Percentiles rank a stretch among this genome's conserved stretches.
Evolutionary conservation across 768 basidiomycete species (phyloP).

Genomic region (Gloeopeniophorella convolvens): DNA sequence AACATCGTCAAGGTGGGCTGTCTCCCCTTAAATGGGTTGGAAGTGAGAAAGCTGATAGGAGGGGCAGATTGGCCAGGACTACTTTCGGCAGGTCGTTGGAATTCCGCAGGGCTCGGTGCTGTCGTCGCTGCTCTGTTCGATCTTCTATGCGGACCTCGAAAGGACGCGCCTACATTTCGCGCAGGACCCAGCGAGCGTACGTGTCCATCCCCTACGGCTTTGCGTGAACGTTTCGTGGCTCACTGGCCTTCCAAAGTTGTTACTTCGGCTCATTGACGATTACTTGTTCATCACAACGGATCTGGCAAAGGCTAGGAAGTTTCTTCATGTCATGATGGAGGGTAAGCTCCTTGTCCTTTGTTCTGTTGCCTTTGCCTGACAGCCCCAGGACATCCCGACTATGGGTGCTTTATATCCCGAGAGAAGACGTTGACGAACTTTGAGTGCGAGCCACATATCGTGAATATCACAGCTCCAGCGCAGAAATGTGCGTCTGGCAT

Average conservation of each 20-base stretch:
- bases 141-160: constrained; percentile 94
- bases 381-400: constrained; percentile 75
- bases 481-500: constrained; percentile 31
- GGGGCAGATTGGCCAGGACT: constrained; percentile 65
- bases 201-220: constrained; percentile 27
- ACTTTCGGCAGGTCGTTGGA: constrained; percentile 85
- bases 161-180: constrained; percentile 46
- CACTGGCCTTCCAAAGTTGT: no score
- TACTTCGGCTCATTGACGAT: constrained; percentile 90
- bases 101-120: constrained; percentile 98
- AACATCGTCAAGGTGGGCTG: constrained; percentile 79
- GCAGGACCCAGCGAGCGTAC: constrained; percentile 54
- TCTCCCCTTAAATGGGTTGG: not conserved
- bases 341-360: constrained; percentile 35
- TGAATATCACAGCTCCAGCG: constrained; percentile 45
- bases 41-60: not conserved
- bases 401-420: constrained; percentile 84
- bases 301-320: constrained; percentile 49
- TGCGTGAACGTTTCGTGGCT: no score
- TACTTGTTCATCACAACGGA: constrained; percentile 83
- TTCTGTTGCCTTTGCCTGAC: not conserved
- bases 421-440: constrained; percentile 92
- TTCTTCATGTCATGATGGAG: constrained; percentile 68
- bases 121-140: constrained; percentile 88
- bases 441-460: constrained; percentile 47